Base-by-base conservation (phyloP, 2,329 filamentous ascomycete genomes). In the Penicillium vulpinum region DNA sequence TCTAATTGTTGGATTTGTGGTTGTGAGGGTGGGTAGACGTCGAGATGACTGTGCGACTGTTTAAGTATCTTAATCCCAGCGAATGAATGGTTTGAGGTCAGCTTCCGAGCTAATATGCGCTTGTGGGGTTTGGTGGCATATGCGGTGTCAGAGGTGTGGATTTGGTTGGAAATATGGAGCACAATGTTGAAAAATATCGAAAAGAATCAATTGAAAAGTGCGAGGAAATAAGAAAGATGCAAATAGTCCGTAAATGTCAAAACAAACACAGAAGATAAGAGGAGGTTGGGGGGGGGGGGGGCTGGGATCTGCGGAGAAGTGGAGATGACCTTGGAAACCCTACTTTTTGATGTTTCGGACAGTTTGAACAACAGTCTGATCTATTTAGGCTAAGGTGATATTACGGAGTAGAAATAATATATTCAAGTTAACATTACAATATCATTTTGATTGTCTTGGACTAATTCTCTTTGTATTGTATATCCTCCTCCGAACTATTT, bases 301-400 rank as follows among this genome's bases (percentile, higher is more conserved):
- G 52, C 46, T 51, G 53, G 53, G 53, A 44, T 51, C 45, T 51
- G 46, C 22, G 53, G 52, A 55, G 52, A 51, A 45, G 53, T 55
- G 53, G 53, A 38, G 44, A 28, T 28, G 24, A 15, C 13, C 33
- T 24, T 24, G 29, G 21, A 49, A 18, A 31, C 44, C 44, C 44
- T 33, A 24, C 18, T 24, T 29, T 48, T 53, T 38, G 10, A 28
- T 53, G 44, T 29, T 40, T 50, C 18, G 13, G 41, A 18, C 26
- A 18, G 15, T 44, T 13, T 21, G 33, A 5, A 35, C 11, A n/a
- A 3, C 10, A 11, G n/a, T 11, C n/a, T 39, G 18, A 13, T 22
- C 15, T 8, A 16, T 40, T 38, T 6, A n/a, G 31, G 5, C 31
- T 35, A 35, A n/a, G n/a, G n/a, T 16, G 8, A 4, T 35, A 10